These are phyloP conservation scores for Apiospora koreana DNA, from an alignment of 2,329 filamentous ascomycete species.

Conservation along the genomic window DNA sequence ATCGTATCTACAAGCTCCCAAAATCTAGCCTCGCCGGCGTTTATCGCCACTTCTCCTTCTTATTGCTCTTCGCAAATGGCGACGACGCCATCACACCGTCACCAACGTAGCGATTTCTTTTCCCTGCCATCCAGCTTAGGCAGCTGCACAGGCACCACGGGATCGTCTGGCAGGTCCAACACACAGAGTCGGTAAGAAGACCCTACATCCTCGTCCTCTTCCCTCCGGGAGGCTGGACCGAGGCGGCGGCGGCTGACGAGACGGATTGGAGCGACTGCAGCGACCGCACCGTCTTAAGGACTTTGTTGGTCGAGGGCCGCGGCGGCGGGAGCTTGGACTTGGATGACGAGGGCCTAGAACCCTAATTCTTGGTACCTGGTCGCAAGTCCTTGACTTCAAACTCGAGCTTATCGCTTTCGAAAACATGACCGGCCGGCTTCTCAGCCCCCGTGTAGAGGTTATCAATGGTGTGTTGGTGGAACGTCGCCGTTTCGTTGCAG, in stretches of 20 bases:
- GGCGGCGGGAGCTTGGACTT: too few species aligned
- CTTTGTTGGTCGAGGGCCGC: too few species aligned
- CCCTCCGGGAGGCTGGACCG: neutral
- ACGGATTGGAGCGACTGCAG: neutral
- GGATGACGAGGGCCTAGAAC: neutral
- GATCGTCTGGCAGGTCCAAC: neutral
- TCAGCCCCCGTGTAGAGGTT: constrained; percentile 79
- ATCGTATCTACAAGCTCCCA: neutral
- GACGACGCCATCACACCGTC: too few species aligned
- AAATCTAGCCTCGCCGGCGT: too few species aligned
- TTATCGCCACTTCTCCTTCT: neutral
- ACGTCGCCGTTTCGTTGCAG: constrained; percentile 77
- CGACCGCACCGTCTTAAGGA: neutral
- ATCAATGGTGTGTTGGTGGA: constrained; percentile 71
- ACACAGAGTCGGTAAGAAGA: neutral
- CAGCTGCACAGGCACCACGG: neutral
- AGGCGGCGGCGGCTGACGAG: neutral
- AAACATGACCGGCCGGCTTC: constrained; percentile 67
- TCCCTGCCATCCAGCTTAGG: constrained; percentile 21
- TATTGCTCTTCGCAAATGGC: neutral
- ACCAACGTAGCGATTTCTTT: neutral
- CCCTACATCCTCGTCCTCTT: constrained; percentile 5
- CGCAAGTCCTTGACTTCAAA: constrained; percentile 58
- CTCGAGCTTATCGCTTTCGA: constrained; percentile 66
- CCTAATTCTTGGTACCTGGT: constrained; percentile 23